Base-by-base conservation (phyloP, 805 yeast species). In the Danielia oregonensis region DNA sequence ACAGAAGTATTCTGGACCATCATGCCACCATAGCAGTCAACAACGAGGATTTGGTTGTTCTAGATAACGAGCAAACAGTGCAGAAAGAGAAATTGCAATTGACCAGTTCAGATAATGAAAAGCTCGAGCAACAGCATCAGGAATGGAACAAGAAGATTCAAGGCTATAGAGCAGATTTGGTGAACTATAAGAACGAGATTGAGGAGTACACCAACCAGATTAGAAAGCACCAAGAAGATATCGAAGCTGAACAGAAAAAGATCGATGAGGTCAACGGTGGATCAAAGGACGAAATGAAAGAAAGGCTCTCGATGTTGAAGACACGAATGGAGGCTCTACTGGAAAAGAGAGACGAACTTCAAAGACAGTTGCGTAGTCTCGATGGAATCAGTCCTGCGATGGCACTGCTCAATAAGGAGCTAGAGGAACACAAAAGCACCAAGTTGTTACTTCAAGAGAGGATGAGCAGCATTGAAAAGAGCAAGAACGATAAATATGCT, bases 261-360 rank as follows among this genome's bases (percentile, higher is more conserved):
- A 55, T 74, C 11, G 69, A 67, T 22, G 55, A 52, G 9, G 52
- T 62, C 5, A 61, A 63, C 35, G 78, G 76, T 11, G 76, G 72
- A 1, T 60, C 68, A 4, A 65, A 61, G 30, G 70, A 66, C 17
- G 49, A 42, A 10, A 42, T 68, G 23, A 40, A 48, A 7, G 40
- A 46, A 18, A 44, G 47, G 12, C 38, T 56, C 5, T 38, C 33
- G 14, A 30, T 35, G 5, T 42, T 39, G 10, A 36, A 39, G 16
- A 24, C 22, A n/a, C 40, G 45, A 10, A 38, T 29, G 7, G 35
- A 37, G 12, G 35, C 30, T 13, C 30, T 44, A 11, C 6, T 32
- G 2, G 12, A 19, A 7, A 26, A 36, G 19, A 28, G 41, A 9
- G 46, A 46, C 21, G 39, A 33, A 3, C 19, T 39, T 6, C 48